phyloP scores from a whole-genome alignment of 73 alveolate genomes.

The Paraurostyla sp. region DNA sequence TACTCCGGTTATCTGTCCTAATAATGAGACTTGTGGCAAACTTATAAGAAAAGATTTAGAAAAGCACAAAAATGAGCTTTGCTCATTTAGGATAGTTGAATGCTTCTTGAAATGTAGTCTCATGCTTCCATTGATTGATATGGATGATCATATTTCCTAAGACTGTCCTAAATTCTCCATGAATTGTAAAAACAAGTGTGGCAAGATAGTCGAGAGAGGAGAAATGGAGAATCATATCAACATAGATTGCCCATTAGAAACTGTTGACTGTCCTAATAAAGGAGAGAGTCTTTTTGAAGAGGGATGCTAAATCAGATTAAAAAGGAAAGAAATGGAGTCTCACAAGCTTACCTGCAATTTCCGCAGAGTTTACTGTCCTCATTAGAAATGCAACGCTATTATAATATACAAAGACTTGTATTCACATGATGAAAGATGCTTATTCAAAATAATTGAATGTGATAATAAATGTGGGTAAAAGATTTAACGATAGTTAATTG shows the following conservation, averaged over 20 bases:
- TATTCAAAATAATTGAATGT: constrained; percentile 79
- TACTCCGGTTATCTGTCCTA: constrained; percentile 69
- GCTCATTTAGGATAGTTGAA: constrained; percentile 73
- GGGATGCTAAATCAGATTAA: constrained; percentile 79
- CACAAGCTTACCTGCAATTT: constrained; percentile 80
- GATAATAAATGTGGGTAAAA: constrained; percentile 80
- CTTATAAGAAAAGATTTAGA: constrained; percentile 68
- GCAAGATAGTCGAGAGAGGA: constrained; percentile 81
- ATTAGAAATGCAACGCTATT: constrained; percentile 72
- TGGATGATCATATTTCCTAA: constrained; percentile 69
- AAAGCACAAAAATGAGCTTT: constrained; percentile 58
- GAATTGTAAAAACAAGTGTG: constrained; percentile 81
- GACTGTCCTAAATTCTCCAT: constrained; percentile 81
- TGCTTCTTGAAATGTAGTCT: constrained; percentile 68
- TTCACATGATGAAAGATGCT: constrained; percentile 83
- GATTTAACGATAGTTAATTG: constrained; percentile 69
- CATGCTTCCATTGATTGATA: constrained; percentile 69
- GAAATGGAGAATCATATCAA: constrained; percentile 79
- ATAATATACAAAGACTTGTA: constrained; percentile 70
- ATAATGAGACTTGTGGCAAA: constrained; percentile 68
- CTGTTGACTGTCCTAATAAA: constrained; percentile 84
- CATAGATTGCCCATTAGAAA: constrained; percentile 81
- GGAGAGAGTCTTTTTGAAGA: constrained; percentile 72
- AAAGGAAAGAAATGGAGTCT: constrained; percentile 84
- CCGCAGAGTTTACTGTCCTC: constrained; percentile 74